phyloP scores from a whole-genome alignment of 75 land plant genomes.

The Larix kaempferi region DNA sequence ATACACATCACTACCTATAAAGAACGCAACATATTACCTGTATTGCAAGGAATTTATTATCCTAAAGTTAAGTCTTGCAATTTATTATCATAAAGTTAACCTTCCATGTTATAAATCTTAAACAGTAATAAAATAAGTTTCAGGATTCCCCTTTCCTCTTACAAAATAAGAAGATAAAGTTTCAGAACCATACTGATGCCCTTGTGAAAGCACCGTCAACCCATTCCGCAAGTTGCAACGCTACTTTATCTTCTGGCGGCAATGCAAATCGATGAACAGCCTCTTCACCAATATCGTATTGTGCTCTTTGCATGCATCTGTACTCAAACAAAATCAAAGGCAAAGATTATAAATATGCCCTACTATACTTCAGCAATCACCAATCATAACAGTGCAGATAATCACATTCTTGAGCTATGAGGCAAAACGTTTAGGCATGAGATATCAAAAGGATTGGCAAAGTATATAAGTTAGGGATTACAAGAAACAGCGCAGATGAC shows the following conservation, averaged over 20 bases:
- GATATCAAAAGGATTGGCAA: too few relatives aligned
- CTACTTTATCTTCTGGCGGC: slow-evolving; percentile 87
- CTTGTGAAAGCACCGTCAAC: slow-evolving; percentile 74
- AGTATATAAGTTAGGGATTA: too few relatives aligned
- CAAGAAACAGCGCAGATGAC: too few relatives aligned
- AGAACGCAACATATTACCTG: not conserved
- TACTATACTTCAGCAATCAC: not conserved
- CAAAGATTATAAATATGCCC: not conserved
- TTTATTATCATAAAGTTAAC: not conserved
- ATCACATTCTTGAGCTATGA: not conserved
- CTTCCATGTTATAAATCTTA: not conserved
- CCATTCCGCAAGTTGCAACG: slow-evolving; percentile 90
- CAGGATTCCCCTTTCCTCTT: not conserved
- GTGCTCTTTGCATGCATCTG: slow-evolving; percentile 94
- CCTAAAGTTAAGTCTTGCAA: not conserved
- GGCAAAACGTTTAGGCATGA: too few relatives aligned
- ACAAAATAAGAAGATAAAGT: not conserved
- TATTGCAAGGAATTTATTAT: not conserved
- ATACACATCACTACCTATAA: not conserved
- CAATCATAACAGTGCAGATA: not conserved
- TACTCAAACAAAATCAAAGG: slow-evolving; percentile 10
- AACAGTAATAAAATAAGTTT: not conserved
- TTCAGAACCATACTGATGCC: slow-evolving; percentile 60
- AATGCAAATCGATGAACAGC: slow-evolving; percentile 89
- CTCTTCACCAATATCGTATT: slow-evolving; percentile 93